A percentile compares a stretch with the other conserved stretches of the same genome.
Evolutionary conservation across 1,139 yeast genomes (phyloP).

Genomic region (Taphrina pruni): DNA sequence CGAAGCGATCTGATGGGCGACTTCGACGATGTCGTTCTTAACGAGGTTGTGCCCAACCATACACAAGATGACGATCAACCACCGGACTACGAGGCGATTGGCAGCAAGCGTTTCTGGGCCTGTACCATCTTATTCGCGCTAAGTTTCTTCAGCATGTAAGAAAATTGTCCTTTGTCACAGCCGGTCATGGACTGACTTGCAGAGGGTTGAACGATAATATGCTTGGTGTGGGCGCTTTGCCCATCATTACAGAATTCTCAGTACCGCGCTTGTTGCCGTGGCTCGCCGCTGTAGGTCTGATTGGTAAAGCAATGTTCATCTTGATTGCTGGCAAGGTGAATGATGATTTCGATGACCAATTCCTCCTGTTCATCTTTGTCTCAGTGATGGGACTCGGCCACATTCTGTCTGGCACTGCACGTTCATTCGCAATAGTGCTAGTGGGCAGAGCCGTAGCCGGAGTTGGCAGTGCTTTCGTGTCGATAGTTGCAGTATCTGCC

Average conservation of each 20-base stretch:
- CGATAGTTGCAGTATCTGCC: slow-evolving; percentile 1
- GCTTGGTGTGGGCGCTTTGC: slow-evolving; percentile 10
- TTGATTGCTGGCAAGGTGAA: slow-evolving; percentile 2
- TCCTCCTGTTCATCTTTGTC: not conserved
- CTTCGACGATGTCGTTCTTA: not conserved
- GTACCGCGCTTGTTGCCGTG: not conserved
- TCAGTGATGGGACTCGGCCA: slow-evolving; percentile 3
- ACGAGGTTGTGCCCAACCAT: not conserved
- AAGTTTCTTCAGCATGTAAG: slow-evolving; percentile 10
- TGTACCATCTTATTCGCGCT: not conserved
- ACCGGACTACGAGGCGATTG: not conserved
- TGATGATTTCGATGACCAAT: slow-evolving; percentile 1
- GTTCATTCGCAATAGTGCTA: not conserved
- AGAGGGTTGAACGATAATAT: not conserved
- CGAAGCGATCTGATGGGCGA: not conserved
- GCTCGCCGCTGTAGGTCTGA: not conserved
- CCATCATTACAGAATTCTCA: not conserved
- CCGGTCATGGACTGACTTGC: not conserved
- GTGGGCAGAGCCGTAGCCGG: not conserved
- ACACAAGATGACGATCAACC: not conserved
- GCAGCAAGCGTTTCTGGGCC: slow-evolving; percentile 1
- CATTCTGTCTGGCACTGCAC: not conserved
- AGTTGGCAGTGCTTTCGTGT: slow-evolving; percentile 4
- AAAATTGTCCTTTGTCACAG: not conserved
- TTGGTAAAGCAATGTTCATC: slow-evolving; percentile 2